Percentiles rank a stretch among this genome's conserved stretches.
phyloP scores from a whole-genome alignment of 352 stramenopile species.

The Globisporangium paddicum region DNA sequence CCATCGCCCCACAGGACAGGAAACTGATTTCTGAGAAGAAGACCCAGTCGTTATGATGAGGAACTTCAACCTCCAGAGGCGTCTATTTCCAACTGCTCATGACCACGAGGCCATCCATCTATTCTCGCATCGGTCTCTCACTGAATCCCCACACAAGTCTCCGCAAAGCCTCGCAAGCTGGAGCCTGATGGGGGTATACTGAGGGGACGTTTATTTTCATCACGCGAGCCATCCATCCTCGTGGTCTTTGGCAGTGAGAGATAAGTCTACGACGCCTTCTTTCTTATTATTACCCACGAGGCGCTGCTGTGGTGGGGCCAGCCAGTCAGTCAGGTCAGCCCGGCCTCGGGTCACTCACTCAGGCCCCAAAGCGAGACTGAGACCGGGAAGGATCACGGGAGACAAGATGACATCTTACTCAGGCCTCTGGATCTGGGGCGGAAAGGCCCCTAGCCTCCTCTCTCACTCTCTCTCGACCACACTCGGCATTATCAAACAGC shows the following conservation, averaged over 20 bases:
- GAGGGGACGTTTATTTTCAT: constrained; percentile 4
- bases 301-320: too few relatives aligned
- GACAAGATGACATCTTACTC: constrained; percentile 30
- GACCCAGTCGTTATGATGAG: not conserved
- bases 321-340: not conserved
- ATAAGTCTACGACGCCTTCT: constrained; percentile 8
- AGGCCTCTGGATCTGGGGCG: constrained; percentile 3
- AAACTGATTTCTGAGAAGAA: not conserved
- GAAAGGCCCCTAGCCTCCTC: constrained; percentile 9
- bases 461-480: constrained; percentile 11
- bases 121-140: not conserved
- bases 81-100: not conserved
- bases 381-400: constrained; percentile 11
- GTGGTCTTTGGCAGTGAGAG: constrained; percentile 10
- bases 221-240: constrained; percentile 4
- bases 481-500: not conserved
- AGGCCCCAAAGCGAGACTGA: not conserved
- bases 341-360: not conserved
- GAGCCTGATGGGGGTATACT: not conserved
- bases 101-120: not conserved
- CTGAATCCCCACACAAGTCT: not conserved
- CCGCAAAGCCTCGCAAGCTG: not conserved
- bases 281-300: constrained; percentile 7
- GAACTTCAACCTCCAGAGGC: not conserved
- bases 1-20: not conserved